Evolutionary conservation across 1,284 basidiomycete species (phyloP).

Genomic region (Ceratobasidium papillatum): DNA sequence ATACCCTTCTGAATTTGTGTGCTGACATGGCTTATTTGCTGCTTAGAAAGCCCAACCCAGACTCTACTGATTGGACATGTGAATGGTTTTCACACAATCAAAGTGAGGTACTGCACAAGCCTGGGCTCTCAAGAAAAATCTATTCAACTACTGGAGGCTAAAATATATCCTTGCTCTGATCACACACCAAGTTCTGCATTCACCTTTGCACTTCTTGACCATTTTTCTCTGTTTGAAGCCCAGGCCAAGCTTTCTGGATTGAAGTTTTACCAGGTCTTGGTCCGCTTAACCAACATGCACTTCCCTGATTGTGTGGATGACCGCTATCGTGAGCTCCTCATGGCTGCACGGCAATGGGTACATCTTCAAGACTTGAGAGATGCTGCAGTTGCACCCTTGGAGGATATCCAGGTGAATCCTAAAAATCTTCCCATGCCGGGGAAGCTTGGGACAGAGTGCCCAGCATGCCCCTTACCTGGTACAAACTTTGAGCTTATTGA

Average conservation of each 20-base stretch:
- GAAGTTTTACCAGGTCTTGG: slow-evolving; percentile 5
- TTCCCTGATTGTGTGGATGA: background rate
- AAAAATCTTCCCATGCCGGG: background rate
- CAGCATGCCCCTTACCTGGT: slow-evolving; percentile 6
- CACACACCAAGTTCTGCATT: background rate
- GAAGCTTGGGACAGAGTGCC: background rate
- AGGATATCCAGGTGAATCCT: background rate
- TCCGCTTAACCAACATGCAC: background rate
- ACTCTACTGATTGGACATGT: background rate
- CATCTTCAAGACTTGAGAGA: background rate
- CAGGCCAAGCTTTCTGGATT: background rate
- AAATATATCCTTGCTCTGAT: slow-evolving; percentile 13
- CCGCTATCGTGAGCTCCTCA: background rate
- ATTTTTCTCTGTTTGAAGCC: background rate
- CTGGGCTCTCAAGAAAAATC: background rate
- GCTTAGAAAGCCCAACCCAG: background rate
- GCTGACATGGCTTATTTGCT: background rate
- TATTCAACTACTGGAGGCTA: background rate
- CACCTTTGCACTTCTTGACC: background rate
- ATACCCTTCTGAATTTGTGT: background rate
- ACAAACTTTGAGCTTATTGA: background rate
- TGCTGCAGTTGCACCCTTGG: background rate
- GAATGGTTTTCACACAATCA: background rate
- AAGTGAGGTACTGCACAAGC: background rate
- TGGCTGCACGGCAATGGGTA: background rate